Base-by-base conservation (phyloP, 208 protist species). In the Trypanosoma avium region DNA sequence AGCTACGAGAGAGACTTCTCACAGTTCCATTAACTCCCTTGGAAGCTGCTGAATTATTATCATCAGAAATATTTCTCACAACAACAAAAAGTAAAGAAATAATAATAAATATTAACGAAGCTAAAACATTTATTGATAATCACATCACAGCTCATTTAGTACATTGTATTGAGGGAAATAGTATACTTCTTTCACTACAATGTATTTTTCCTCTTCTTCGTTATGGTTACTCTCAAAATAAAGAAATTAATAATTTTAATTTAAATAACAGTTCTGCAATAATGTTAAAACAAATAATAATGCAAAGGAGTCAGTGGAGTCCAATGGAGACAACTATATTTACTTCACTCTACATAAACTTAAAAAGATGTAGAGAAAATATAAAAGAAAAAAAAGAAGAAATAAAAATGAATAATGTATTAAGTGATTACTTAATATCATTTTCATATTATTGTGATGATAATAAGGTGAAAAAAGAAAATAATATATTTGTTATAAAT, bases 311-410 rank as follows among this genome's bases (percentile, higher is more conserved):
- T 52, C 66, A 72, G 36, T 72, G 66, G 66, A 30, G 46, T 1
- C 57, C 66, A 26, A 72, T 72, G 66, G 66, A 72, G 21, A 57
- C 56, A 21, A 72, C 66, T 46, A 21, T 72, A 24, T 72, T 72
- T 21, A 72, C 4, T 10, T 33, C 56, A n/a, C 24, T 72, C 2
- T 72, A 26, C 12, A 36, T 72, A 21, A n/a, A 52, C 30, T 38
- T 72, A 9, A 35, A 50, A 17, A 22, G 38, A 30, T 19, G 21
- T 10, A 24, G 10, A 38, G 33, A 38, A 38, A 4, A 38, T 4
- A 38, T 13, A 38, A 1, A 42, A 42, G 4, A 42, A 42, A 9
- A 42, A 42, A 15, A 42, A 9, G 36, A 9, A 42, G 36, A 42
- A 42, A 2, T n/a, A 42, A 1, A 49, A 21, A 4, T 40, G 43